Percentiles rank a stretch among this genome's conserved stretches.
phyloP scores from a whole-genome alignment of 2,329 filamentous ascomycete genomes.

The Juglanconis sp. region DNA sequence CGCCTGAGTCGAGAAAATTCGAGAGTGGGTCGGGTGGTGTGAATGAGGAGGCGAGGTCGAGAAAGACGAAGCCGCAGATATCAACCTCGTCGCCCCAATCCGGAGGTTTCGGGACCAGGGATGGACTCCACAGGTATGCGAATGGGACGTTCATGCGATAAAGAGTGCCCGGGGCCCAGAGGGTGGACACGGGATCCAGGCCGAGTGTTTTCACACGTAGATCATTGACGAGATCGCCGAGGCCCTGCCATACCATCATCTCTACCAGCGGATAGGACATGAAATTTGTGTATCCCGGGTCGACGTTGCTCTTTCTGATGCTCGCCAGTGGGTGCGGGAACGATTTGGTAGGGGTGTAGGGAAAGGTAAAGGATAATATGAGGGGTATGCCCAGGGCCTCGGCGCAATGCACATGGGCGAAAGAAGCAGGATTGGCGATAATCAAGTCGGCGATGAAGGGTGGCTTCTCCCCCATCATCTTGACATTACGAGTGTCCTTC shows the following conservation, averaged over 20 bases:
- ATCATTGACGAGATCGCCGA: constrained; percentile 74
- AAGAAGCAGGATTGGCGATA: constrained; percentile 78
- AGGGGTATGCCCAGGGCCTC: constrained; percentile 74
- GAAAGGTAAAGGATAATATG: constrained; percentile 87
- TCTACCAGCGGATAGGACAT: constrained; percentile 79
- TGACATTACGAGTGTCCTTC: constrained; percentile 56
- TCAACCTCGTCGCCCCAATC: constrained; percentile 71
- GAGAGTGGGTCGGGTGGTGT: constrained; percentile 53
- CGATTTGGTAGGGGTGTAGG: constrained; percentile 70
- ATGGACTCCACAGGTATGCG: constrained; percentile 70
- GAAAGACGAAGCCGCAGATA: constrained; percentile 75
- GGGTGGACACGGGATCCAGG: constrained; percentile 69
- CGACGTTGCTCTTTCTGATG: constrained; percentile 69
- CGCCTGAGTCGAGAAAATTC: constrained; percentile 52
- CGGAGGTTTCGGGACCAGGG: constrained; percentile 61
- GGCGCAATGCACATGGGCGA: constrained; percentile 76
- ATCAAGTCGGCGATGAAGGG: constrained; percentile 74
- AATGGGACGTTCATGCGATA: constrained; percentile 73
- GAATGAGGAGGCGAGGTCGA: constrained; percentile 63
- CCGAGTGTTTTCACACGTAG: constrained; percentile 68
- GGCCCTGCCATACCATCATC: constrained; percentile 87
- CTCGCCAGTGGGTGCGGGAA: constrained; percentile 78
- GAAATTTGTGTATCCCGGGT: constrained; percentile 72
- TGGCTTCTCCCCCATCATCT: constrained; percentile 60
- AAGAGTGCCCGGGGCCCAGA: constrained; percentile 73